Percentiles rank a stretch among this genome's conserved stretches.
Evolutionary conservation across 2,329 filamentous ascomycete genomes (phyloP).

Genomic region (Aureobasidium sp.): DNA sequence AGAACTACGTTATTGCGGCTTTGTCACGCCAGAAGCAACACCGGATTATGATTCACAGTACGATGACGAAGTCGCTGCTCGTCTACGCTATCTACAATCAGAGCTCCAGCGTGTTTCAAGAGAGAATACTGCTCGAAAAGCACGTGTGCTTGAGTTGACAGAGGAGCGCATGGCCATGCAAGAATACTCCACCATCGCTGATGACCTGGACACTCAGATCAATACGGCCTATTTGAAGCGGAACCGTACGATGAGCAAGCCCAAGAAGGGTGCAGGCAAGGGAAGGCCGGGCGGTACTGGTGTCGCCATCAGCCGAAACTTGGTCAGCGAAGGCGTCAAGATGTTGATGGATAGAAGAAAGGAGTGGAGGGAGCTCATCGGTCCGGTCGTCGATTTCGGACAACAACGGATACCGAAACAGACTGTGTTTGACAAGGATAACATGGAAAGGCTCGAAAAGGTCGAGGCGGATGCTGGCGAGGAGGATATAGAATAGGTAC

Average conservation of each 20-base stretch:
- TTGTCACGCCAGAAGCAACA: conserved; percentile 51
- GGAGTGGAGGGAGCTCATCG: conserved; percentile 86
- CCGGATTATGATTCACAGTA: conserved; percentile 83
- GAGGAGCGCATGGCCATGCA: conserved; percentile 92
- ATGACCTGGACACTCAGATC: conserved; percentile 91
- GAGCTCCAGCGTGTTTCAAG: conserved; percentile 78
- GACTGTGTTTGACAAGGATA: conserved; percentile 65
- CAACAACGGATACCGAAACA: conserved; percentile 68
- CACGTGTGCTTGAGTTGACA: conserved; percentile 76
- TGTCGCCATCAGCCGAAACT: conserved; percentile 60
- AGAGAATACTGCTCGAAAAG: conserved; percentile 83
- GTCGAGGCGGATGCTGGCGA: conserved; percentile 75
- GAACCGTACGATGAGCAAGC: conserved; percentile 89
- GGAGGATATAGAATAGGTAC: conserved; percentile 30
- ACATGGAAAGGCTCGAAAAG: conserved; percentile 68
- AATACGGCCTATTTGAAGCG: conserved; percentile 94
- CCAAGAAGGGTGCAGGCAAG: conserved; percentile 56
- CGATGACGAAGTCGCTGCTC: conserved; percentile 89
- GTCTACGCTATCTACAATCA: conserved; percentile 75
- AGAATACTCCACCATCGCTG: conserved; percentile 92
- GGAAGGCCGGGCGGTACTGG: conserved; percentile 45
- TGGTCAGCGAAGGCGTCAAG: conserved; percentile 84
- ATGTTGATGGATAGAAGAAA: conserved; percentile 85
- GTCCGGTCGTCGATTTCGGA: conserved; percentile 82
- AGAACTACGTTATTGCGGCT: conserved; percentile 84